These are phyloP conservation scores for Kwoniella dendrophila DNA, from an alignment of 768 basidiomycete species.

Conservation along the genomic window DNA sequence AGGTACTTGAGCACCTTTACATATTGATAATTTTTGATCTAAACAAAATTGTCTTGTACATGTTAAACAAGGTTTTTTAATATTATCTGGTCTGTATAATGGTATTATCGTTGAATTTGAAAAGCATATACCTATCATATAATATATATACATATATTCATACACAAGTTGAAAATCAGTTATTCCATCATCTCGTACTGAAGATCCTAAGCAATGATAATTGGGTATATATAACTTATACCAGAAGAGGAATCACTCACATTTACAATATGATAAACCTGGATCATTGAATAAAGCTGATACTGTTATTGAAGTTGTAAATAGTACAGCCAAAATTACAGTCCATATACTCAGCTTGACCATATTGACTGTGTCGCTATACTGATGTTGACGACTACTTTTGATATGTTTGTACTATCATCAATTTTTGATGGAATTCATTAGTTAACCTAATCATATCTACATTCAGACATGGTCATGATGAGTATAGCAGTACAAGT, in stretches of 20 bases:
- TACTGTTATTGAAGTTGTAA: neutral
- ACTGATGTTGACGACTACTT: neutral
- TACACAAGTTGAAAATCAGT: too few relatives aligned
- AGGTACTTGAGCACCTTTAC: slow-evolving; percentile 62
- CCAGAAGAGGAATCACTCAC: slow-evolving; percentile 24
- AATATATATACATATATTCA: too few relatives aligned
- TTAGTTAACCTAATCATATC: too few relatives aligned
- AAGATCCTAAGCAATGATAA: too few relatives aligned
- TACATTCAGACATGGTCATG: too few relatives aligned
- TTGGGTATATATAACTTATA: neutral
- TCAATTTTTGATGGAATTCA: too few relatives aligned
- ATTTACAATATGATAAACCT: slow-evolving; percentile 55
- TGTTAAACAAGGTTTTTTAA: slow-evolving; percentile 84
- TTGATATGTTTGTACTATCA: too few relatives aligned
- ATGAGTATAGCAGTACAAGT: too few relatives aligned
- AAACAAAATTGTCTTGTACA: slow-evolving; percentile 96
- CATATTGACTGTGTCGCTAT: neutral
- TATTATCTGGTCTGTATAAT: slow-evolving; percentile 76
- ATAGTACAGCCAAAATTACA: neutral
- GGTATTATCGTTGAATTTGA: slow-evolving; percentile 83
- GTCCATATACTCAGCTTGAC: neutral
- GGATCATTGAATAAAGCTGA: slow-evolving; percentile 47
- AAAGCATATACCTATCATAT: slow-evolving; percentile 92
- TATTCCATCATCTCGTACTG: too few relatives aligned
- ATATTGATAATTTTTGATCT: slow-evolving; percentile 84